phyloP scores from a whole-genome alignment of 805 yeast species.

The Suhomyces xylopsoci region DNA sequence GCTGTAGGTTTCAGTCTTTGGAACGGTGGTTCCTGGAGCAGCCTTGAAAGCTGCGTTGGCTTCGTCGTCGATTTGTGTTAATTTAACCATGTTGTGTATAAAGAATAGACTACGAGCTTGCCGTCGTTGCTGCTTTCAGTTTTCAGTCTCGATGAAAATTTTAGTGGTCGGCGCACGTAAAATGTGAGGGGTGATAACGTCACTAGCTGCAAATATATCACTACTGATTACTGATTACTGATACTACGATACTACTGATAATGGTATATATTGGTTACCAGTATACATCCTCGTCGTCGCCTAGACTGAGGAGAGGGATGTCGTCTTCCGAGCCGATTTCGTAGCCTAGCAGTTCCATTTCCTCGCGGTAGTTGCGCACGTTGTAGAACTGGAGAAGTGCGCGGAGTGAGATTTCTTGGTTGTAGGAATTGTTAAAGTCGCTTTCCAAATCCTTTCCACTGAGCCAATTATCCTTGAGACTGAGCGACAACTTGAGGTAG shows the following conservation, averaged over 20 bases:
- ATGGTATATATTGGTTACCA: not conserved
- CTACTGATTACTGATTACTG: not conserved
- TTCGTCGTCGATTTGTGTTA: slow-evolving; percentile 69
- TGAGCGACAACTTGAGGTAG: slow-evolving; percentile 68
- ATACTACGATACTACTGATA: not conserved
- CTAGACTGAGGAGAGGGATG: slow-evolving; percentile 17
- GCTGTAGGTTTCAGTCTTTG: slow-evolving; percentile 27
- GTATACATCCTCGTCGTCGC: slow-evolving; percentile 12
- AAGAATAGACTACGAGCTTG: not conserved
- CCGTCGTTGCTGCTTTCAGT: not conserved
- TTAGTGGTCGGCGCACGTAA: slow-evolving; percentile 4
- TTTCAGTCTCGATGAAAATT: not conserved
- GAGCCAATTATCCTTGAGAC: slow-evolving; percentile 83
- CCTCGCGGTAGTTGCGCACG: slow-evolving; percentile 49
- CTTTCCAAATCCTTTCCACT: slow-evolving; percentile 75
- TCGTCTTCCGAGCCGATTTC: slow-evolving; percentile 27
- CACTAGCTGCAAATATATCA: not conserved
- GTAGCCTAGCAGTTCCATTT: slow-evolving; percentile 60
- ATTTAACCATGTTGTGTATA: slow-evolving; percentile 60
- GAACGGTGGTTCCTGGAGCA: slow-evolving; percentile 27
- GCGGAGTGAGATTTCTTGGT: slow-evolving; percentile 81
- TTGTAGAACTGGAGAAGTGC: slow-evolving; percentile 78
- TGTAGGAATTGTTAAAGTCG: slow-evolving; percentile 72
- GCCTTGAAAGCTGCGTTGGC: slow-evolving; percentile 37
- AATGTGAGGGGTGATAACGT: not conserved